phyloP scores from a whole-genome alignment of 108 stramenopile species.

The Cyclostephanos invisitatus region DNA sequence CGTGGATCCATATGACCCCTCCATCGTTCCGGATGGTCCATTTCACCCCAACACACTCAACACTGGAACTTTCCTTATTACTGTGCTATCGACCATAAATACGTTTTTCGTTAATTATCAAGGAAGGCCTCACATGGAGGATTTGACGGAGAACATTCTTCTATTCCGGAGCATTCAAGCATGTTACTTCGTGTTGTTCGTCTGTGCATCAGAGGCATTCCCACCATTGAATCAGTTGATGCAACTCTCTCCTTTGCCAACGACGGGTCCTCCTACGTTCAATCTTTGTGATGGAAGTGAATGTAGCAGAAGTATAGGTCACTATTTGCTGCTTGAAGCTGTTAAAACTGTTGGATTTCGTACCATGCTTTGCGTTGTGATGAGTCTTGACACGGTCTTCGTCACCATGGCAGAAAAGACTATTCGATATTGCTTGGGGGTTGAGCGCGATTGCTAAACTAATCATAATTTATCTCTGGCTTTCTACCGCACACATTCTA shows the following conservation, averaged over 20 bases:
- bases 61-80: conserved; percentile 90
- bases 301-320: conserved; percentile 13
- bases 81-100: conserved; percentile 81
- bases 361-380: conserved; percentile 51
- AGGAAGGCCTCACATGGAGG: conserved; percentile 92
- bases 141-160: conserved; percentile 77
- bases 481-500: no score
- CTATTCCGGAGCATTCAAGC: conserved; percentile 69
- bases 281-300: conserved; percentile 4
- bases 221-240: conserved; percentile 81
- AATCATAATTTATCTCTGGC: no score
- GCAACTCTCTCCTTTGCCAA: conserved; percentile 75
- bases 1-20: conserved; percentile 83
- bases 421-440: conserved; percentile 17
- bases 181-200: conserved; percentile 61
- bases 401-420: conserved; percentile 52
- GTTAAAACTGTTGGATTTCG: conserved; percentile 58
- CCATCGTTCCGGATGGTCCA: conserved; percentile 88
- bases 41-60: conserved; percentile 96
- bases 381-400: conserved; percentile 64
- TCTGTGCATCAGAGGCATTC: conserved; percentile 73
- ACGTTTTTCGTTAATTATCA: conserved; percentile 97
- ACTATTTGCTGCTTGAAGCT: conserved; percentile 16
- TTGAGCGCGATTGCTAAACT: conserved; percentile 1
- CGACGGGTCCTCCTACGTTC: conserved; percentile 16